These are phyloP conservation scores for Chenopodium berlandieri DNA, from an alignment of 148 eudicot genomes.

Conservation along the genomic window DNA sequence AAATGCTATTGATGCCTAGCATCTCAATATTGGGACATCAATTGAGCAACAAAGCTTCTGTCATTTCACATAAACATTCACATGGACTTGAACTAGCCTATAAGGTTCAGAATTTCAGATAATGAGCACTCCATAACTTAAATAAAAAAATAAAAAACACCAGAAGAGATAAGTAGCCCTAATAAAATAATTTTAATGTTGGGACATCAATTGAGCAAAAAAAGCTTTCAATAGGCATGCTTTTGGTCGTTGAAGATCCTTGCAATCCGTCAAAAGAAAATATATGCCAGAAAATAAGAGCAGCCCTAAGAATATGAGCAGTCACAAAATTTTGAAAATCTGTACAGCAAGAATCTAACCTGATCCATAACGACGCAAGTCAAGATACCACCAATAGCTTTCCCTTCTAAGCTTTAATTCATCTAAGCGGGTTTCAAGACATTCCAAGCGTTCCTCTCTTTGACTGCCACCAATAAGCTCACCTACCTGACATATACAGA, in stretches of 20 bases:
- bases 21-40: background rate
- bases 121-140: no score
- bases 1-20: background rate
- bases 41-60: background rate
- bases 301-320: background rate
- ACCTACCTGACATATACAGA: constrained; percentile 55
- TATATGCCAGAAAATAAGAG: background rate
- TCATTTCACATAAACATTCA: no score
- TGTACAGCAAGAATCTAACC: constrained; percentile 41
- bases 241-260: background rate
- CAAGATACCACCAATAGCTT: constrained; percentile 99
- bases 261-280: background rate
- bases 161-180: no score
- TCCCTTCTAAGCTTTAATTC: constrained; percentile 77
- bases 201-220: background rate
- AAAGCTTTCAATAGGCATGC: background rate
- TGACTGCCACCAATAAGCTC: constrained; percentile 99
- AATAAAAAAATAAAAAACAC: no score
- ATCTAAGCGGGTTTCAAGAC: constrained; percentile 74
- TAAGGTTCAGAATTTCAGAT: no score
- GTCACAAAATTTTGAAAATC: background rate
- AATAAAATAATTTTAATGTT: background rate
- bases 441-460: constrained; percentile 95
- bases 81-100: no score
- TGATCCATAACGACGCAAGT: constrained; percentile 97